phyloP scores from a whole-genome alignment of 352 stramenopile species.

The Globisporangium nagaii region DNA sequence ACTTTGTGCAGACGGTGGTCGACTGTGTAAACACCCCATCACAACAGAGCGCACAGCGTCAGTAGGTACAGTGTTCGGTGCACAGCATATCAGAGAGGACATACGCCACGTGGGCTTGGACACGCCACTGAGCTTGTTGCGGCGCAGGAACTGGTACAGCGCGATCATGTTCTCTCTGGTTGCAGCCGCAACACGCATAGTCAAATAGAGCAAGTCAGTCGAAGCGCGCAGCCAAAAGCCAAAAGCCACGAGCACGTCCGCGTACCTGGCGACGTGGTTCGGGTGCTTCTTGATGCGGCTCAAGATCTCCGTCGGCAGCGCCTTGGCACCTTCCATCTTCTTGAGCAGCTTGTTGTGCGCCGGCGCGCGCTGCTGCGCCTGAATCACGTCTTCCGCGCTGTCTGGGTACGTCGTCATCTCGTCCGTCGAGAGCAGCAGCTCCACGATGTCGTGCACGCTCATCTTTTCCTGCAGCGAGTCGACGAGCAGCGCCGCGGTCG shows the following conservation, averaged over 20 bases:
- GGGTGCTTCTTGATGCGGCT: slow-evolving; percentile 76
- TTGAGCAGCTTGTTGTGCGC: slow-evolving; percentile 77
- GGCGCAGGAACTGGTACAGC: slow-evolving; percentile 72
- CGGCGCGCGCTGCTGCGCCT: slow-evolving; percentile 50
- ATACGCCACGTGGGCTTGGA: slow-evolving; percentile 60
- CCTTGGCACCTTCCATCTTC: slow-evolving; percentile 73
- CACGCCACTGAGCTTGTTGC: slow-evolving; percentile 60
- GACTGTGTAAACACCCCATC: slow-evolving; percentile 22
- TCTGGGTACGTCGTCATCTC: slow-evolving; percentile 53
- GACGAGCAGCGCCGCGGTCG: slow-evolving; percentile 36
- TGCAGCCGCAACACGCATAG: background rate
- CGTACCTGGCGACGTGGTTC: slow-evolving; percentile 46
- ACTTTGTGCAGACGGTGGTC: slow-evolving; percentile 61
- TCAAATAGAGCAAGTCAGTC: slow-evolving; percentile 5
- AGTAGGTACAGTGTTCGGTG: too few relatives aligned
- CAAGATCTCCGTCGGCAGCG: slow-evolving; percentile 48
- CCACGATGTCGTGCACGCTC: slow-evolving; percentile 76
- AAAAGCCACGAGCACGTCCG: background rate
- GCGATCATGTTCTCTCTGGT: slow-evolving; percentile 76
- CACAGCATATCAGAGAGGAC: background rate
- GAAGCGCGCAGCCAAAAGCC: background rate
- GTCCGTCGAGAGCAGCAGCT: slow-evolving; percentile 67
- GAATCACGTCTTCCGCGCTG: slow-evolving; percentile 29
- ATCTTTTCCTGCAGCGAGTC: slow-evolving; percentile 62
- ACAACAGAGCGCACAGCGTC: background rate